Conservation (phyloP, 2,329 filamentous ascomycete species). For the Pseudogymnoascus pannorum region DNA sequence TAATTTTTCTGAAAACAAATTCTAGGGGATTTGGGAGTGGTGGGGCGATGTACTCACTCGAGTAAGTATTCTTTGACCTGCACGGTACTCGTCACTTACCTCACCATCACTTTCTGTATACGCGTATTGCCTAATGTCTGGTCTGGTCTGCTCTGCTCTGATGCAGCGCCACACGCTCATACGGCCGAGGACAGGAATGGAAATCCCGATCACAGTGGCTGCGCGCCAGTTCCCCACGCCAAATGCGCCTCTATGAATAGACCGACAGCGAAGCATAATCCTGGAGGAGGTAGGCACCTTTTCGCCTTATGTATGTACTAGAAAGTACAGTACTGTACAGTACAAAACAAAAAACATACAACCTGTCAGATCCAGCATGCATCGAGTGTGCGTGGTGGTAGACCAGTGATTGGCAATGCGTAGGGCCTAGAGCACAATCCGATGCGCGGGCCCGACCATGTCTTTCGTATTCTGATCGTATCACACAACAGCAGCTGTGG, state of each 20-base stretch:
- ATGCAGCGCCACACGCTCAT: background rate
- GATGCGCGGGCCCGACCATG: background rate
- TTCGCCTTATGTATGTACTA: no score
- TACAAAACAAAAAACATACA: background rate
- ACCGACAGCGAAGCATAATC: background rate
- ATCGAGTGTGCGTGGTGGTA: background rate
- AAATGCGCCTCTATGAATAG: background rate
- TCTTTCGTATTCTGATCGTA: constrained; percentile 1
- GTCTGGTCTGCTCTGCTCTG: background rate
- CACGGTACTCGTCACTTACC: background rate
- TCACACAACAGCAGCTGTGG: background rate
- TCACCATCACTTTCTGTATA: no score
- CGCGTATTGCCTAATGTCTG: no score
- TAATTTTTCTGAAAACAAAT: background rate
- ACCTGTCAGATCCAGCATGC: background rate
- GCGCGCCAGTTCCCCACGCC: background rate
- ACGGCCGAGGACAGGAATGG: background rate
- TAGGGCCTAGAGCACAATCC: background rate
- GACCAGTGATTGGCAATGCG: background rate
- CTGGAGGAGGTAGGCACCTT: no score
- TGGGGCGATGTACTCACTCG: background rate
- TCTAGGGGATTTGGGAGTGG: background rate
- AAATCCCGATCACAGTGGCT: background rate
- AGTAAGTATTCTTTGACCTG: background rate
- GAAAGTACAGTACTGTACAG: no score